These are phyloP conservation scores for Prunus persica DNA, from an alignment of 306 rosid species.

Conservation along the genomic window DNA sequence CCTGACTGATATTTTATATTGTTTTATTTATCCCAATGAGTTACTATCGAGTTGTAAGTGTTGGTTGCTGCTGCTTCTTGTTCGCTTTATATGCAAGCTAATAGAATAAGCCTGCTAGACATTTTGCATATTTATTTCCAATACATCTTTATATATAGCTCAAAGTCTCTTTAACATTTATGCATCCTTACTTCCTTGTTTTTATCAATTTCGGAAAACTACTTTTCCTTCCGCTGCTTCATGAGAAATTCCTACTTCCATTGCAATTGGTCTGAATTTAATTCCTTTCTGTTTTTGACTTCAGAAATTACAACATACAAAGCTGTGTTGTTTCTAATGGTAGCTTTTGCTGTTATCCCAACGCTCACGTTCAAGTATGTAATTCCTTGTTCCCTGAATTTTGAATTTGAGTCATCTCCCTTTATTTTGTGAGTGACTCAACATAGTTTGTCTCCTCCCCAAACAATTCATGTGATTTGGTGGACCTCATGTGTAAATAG, in stretches of 20 bases:
- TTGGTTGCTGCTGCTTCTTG: neutral
- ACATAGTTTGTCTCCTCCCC: slow-evolving; percentile 6
- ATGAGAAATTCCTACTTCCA: neutral
- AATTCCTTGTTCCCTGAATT: slow-evolving; percentile 2
- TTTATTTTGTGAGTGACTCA: neutral
- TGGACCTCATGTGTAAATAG: neutral
- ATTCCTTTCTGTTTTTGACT: slow-evolving; percentile 15
- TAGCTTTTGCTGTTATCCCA: slow-evolving; percentile 72
- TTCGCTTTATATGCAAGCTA: too few species aligned
- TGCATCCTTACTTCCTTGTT: neutral
- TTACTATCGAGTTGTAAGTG: neutral
- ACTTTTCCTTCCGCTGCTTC: neutral
- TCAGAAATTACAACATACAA: slow-evolving; percentile 58
- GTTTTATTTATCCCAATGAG: too few species aligned
- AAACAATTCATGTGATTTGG: neutral
- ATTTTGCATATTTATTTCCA: neutral
- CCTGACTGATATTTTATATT: too few species aligned
- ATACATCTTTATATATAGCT: neutral
- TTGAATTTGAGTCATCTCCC: slow-evolving; percentile 12
- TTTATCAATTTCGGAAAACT: neutral
- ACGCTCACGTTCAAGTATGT: slow-evolving; percentile 77
- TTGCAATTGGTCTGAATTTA: neutral
- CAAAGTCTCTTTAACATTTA: neutral
- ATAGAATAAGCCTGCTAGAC: neutral
- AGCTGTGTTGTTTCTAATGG: slow-evolving; percentile 57